Conservation (phyloP, 805 yeast species). For the Starmerella stigmatis region DNA sequence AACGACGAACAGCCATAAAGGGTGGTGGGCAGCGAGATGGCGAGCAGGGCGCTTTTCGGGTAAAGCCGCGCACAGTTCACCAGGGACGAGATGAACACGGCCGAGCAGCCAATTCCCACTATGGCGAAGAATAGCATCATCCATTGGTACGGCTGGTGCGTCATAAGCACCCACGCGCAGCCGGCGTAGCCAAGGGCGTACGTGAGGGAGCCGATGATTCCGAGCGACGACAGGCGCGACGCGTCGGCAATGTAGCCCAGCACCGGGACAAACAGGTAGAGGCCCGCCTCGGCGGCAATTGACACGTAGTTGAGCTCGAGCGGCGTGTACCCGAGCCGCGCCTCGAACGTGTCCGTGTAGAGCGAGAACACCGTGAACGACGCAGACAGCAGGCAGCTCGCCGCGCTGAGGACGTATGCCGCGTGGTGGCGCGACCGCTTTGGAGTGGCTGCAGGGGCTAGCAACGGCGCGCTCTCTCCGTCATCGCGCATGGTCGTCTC, state of each 20-base stretch:
- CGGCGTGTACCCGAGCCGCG: slow-evolving; percentile 50
- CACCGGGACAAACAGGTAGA: slow-evolving; percentile 73
- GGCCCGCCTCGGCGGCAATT: slow-evolving; percentile 63
- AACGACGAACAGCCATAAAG: slow-evolving; percentile 77
- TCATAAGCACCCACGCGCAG: slow-evolving; percentile 12
- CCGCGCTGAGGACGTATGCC: slow-evolving; percentile 15
- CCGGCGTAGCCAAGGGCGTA: slow-evolving; percentile 63
- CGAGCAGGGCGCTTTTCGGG: slow-evolving; percentile 63
- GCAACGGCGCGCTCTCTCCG: neutral
- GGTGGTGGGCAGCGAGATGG: slow-evolving; percentile 81
- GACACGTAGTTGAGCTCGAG: slow-evolving; percentile 63
- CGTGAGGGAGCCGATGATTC: slow-evolving; percentile 47
- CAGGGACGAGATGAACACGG: slow-evolving; percentile 31
- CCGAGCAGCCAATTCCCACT: slow-evolving; percentile 34
- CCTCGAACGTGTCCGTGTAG: slow-evolving; percentile 59
- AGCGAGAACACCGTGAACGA: slow-evolving; percentile 74
- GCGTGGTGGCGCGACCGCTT: neutral
- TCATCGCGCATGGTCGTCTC: too few relatives aligned
- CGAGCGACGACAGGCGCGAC: slow-evolving; percentile 70
- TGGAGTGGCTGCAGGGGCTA: neutral
- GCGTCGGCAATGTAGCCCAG: slow-evolving; percentile 74
- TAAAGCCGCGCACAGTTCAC: slow-evolving; percentile 78
- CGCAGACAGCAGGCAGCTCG: slow-evolving; percentile 56
- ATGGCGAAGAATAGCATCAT: slow-evolving; percentile 28
- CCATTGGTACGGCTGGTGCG: slow-evolving; percentile 18